phyloP scores from a whole-genome alignment of 2,329 filamentous ascomycete genomes.

The Xylaria sp. region DNA sequence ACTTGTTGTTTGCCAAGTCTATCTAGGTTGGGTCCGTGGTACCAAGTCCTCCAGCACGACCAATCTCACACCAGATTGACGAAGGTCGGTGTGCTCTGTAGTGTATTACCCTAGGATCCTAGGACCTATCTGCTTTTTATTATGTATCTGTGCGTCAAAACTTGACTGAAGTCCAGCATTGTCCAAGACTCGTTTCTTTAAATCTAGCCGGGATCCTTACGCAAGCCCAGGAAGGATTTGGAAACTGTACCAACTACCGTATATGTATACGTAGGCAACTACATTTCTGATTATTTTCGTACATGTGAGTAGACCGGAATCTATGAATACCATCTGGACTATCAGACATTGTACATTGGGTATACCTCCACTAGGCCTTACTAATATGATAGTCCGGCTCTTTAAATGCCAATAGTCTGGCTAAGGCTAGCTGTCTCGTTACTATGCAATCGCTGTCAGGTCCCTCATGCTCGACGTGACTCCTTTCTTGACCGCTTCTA shows the following conservation, averaged over 20 bases:
- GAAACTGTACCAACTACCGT: neutral
- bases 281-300: neutral
- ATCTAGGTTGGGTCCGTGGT: conserved; percentile 10
- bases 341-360: neutral
- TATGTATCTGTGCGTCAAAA: neutral
- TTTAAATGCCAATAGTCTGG: neutral
- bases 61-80: neutral
- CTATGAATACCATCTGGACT: neutral
- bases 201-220: neutral
- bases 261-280: neutral
- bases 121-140: too few relatives aligned
- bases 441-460: conserved; percentile 12
- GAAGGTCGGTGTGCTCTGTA: conserved; percentile 2
- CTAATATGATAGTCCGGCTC: neutral
- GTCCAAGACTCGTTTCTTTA: neutral
- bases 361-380: conserved; percentile 1
- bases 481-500: conserved; percentile 25
- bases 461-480: conserved; percentile 14
- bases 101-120: neutral
- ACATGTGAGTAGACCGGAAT: neutral
- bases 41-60: neutral
- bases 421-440: neutral
- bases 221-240: neutral
- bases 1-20: conserved; percentile 23
- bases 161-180: neutral